Evolutionary conservation across 2,329 filamentous ascomycete species (phyloP).

Genomic region (Fusarium sp.): DNA sequence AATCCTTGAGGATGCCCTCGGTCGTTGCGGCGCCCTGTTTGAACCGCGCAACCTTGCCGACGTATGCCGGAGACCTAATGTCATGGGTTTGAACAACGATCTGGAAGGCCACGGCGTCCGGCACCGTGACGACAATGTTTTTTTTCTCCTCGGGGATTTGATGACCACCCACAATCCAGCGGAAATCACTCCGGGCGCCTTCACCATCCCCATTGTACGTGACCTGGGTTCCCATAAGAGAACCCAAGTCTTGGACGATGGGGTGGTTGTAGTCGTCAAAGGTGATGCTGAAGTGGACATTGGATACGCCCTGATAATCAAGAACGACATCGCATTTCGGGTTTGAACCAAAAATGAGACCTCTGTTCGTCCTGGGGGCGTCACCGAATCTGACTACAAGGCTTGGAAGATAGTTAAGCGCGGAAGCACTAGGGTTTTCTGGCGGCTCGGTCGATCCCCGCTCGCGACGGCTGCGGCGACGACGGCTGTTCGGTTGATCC

Average conservation of each 20-base stretch:
- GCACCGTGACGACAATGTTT: conserved; percentile 20
- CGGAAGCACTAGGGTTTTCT: too few species aligned
- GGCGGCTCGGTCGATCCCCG: too few species aligned
- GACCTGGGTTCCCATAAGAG: conserved; percentile 37
- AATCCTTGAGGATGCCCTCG: conserved; percentile 19
- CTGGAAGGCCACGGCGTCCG: conserved; percentile 7
- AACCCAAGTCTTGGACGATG: conserved; percentile 35
- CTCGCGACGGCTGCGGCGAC: too few species aligned
- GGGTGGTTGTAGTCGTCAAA: conserved; percentile 10
- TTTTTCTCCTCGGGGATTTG: neutral
- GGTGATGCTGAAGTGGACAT: conserved; percentile 13
- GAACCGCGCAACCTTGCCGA: too few species aligned
- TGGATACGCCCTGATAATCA: conserved; percentile 3
- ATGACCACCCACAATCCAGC: conserved; percentile 38
- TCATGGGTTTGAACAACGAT: conserved; percentile 14
- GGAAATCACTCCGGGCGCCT: conserved; percentile 31
- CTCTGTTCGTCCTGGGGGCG: conserved; percentile 18
- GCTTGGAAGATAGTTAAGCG: conserved; percentile 4
- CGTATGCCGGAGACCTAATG: too few species aligned
- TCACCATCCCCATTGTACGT: conserved; percentile 32
- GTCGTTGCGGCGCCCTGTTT: too few species aligned
- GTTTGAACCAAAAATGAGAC: conserved; percentile 31
- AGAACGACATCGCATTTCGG: conserved; percentile 28
- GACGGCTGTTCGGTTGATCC: too few species aligned
- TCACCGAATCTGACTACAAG: conserved; percentile 30